Base-by-base conservation (phyloP, 2,329 filamentous ascomycete species). In the Chaetomium olivaceum region DNA sequence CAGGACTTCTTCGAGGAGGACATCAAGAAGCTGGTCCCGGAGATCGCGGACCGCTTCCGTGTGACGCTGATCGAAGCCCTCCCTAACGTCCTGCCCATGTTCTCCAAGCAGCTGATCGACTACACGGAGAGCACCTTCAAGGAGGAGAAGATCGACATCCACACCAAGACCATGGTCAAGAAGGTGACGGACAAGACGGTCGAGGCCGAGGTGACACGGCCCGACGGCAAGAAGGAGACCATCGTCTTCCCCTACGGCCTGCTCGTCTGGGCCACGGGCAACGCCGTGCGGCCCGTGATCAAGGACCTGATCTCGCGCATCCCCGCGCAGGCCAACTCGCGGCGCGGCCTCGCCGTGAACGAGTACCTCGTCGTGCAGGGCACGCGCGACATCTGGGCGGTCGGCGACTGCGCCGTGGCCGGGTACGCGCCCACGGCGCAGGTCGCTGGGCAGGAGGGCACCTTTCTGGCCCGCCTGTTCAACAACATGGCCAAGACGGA, bases 71-170 rank as follows among this genome's bases (percentile, higher is more conserved):
- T 99, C 71, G 95, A 99, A 82, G 95, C 95, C 68, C 87, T 99
- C 39, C 95, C 95, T 73, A 97, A 96, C 78, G 93, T 97, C 61
- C 87, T 99, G 71, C 95, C 95, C 74, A 96, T 93, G 85, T 99
- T 99, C 86, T 97, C 92, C 78, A 98, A 98, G 87, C 93, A 97
- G 80, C 85, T 99, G 75, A 98, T 99, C 76, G 95, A 99, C 76
- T 99, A 99, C 85, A 99, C 95, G 73, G 95, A 99, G 82, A 94
- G 93, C 80, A 97, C 94, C 56, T 96, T 99, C 84, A 95, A 96
- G 82, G 95, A 99, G 83, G 95, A 99, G 81, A 93, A 93, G 77
- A 99, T 99, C 77, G 89, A 92, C 73, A 97, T 99, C 81, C 91
- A 92, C 80, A 96, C 95, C 74, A 98, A 98, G 87, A 98, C 95